phyloP scores from a whole-genome alignment of 805 yeast genomes.

The Komagataella ulmi region DNA sequence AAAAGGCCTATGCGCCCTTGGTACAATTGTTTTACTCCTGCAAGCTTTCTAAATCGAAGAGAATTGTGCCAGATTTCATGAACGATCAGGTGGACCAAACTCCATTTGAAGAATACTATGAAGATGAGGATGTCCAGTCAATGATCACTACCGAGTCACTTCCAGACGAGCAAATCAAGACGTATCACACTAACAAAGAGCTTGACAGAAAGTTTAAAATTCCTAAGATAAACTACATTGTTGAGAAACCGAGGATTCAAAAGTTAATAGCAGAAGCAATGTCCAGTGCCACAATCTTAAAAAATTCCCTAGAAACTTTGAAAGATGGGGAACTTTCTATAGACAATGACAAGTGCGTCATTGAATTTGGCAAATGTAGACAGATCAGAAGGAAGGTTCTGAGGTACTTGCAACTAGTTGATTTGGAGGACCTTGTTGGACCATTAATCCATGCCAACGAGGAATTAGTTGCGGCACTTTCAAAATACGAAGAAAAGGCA shows the following conservation, averaged over 20 bases:
- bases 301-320: slow-evolving; percentile 37
- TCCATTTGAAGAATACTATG: slow-evolving; percentile 19
- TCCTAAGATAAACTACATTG: slow-evolving; percentile 53
- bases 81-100: slow-evolving; percentile 35
- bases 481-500: slow-evolving; percentile 40
- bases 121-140: slow-evolving; percentile 8
- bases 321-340: slow-evolving; percentile 40
- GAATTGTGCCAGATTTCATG: slow-evolving; percentile 28
- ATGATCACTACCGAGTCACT: slow-evolving; percentile 6
- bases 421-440: slow-evolving; percentile 81
- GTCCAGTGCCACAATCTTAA: slow-evolving; percentile 56
- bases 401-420: slow-evolving; percentile 71
- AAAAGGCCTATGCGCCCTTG: slow-evolving; percentile 34
- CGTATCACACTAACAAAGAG: slow-evolving; percentile 16
- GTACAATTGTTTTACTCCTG: slow-evolving; percentile 29
- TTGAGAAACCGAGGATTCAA: slow-evolving; percentile 64
- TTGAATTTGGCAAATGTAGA: slow-evolving; percentile 63
- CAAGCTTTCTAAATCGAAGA: slow-evolving; percentile 17
- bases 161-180: slow-evolving; percentile 2
- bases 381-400: slow-evolving; percentile 65
- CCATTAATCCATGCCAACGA: slow-evolving; percentile 82
- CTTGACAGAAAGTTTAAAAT: slow-evolving; percentile 40
- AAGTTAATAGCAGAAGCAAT: slow-evolving; percentile 62
- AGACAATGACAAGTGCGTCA: slow-evolving; percentile 48
- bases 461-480: slow-evolving; percentile 65